phyloP scores from a whole-genome alignment of 2,329 filamentous ascomycete genomes.

The Botrytis byssoidea region DNA sequence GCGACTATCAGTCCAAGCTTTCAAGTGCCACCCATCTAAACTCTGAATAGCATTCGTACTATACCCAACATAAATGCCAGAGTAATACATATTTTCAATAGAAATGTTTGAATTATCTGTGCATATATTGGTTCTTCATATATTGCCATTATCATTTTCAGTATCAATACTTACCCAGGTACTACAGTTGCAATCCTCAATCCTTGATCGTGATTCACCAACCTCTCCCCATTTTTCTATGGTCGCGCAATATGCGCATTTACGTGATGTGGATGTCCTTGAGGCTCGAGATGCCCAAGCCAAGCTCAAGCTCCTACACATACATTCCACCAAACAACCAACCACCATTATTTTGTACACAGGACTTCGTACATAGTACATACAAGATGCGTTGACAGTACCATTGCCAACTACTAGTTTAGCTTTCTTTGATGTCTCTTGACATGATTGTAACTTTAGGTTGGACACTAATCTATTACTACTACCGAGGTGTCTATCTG shows the following conservation, averaged over 20 bases:
- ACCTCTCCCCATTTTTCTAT: slow-evolving; percentile 2
- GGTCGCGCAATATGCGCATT: slow-evolving; percentile 11
- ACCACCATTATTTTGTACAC: neutral
- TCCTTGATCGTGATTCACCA: neutral
- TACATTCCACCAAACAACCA: neutral
- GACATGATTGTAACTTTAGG: neutral
- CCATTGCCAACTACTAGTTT: neutral
- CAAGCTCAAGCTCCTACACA: neutral
- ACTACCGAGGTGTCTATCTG: neutral
- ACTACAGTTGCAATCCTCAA: neutral
- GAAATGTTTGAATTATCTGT: neutral
- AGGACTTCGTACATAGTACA: neutral
- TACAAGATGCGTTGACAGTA: neutral
- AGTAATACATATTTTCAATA: neutral
- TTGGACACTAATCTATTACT: neutral
- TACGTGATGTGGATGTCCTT: neutral
- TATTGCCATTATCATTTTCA: neutral
- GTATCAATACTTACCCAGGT: neutral
- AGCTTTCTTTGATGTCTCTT: neutral
- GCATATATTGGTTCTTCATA: neutral
- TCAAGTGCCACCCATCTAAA: neutral
- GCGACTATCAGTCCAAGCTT: neutral
- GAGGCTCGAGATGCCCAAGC: neutral
- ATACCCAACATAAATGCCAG: neutral
- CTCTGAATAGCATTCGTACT: neutral